A percentile compares a stretch with the other conserved stretches of the same genome.
Evolutionary conservation across 1,284 basidiomycete species (phyloP).

Genomic region (Clitocybe nebularis): DNA sequence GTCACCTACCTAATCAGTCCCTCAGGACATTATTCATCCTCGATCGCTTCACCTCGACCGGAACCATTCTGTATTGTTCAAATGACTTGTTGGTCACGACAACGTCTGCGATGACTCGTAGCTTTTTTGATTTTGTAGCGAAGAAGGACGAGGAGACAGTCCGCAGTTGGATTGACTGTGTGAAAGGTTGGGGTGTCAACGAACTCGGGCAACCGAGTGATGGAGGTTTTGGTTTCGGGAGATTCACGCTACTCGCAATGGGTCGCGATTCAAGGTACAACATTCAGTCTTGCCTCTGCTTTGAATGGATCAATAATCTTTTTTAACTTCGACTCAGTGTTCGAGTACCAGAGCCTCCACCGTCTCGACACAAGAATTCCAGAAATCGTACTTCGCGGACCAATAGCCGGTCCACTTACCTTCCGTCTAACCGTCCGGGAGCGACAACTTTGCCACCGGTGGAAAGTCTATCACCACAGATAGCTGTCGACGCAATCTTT

Average conservation of each 20-base stretch:
- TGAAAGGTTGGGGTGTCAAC: conserved; percentile 78
- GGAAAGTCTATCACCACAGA: conserved; percentile 28
- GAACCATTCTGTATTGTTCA: conserved; percentile 63
- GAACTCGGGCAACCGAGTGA: conserved; percentile 75
- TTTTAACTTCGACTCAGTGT: conserved; percentile 18
- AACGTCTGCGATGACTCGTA: conserved; percentile 53
- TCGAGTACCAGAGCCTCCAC: conserved; percentile 28
- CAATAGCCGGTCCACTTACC: conserved; percentile 12
- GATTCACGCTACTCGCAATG: conserved; percentile 50
- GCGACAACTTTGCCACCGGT: conserved; percentile 10
- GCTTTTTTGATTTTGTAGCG: conserved; percentile 71
- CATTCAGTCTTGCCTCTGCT: conserved; percentile 12
- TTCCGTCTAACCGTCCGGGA: conserved; percentile 10
- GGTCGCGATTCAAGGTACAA: conserved; percentile 59
- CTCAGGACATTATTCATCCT: conserved; percentile 70
- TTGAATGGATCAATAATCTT: not conserved
- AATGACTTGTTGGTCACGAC: conserved; percentile 64
- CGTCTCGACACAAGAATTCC: conserved; percentile 21
- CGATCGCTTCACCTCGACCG: conserved; percentile 63
- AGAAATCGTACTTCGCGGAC: conserved; percentile 12
- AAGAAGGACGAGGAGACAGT: conserved; percentile 59
- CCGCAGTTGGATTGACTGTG: conserved; percentile 63
- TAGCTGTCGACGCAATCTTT: conserved; percentile 71
- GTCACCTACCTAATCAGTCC: conserved; percentile 59
- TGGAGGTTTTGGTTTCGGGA: conserved; percentile 75